Evolutionary conservation across 805 yeast species (phyloP), one percentile per base, ranked within the genome.

Genomic region (Wickerhamiella cacticola): DNA sequence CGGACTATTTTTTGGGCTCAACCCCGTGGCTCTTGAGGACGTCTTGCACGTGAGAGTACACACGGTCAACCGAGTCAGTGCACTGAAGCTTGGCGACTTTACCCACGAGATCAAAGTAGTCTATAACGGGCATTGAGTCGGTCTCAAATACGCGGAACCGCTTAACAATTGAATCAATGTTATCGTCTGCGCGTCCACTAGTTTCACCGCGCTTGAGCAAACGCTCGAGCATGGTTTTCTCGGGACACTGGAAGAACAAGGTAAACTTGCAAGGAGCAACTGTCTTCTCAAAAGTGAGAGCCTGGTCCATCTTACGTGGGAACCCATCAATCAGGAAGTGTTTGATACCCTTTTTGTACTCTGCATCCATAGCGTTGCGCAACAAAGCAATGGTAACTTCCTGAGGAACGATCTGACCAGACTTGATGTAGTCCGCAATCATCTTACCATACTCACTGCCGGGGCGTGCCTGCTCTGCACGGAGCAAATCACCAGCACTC

Each of bases 261-360:
- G 69, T 64, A 51, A 67, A 63, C 50, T 60, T 60, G 9, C 64
- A 58, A n/a, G 57, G 63, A 3, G 67, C 68, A 13, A 68, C 66
- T 63, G 60, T 76, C 69, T 82, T 77, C 67, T 89, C 97, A 63
- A 89, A 89, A n/a, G 89, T 82, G 35, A 82, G 51, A 0, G 97
- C 97, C 69, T 89, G 98, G 66, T 92, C 97, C 96, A 92, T 89
- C 63, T 88, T 86, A 63, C 97, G 76, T 43, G 98, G 98, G 74
- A 92, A 89, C 0, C 98, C 98, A 63, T 89, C 98, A 46, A 89
- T 79, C 58, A 89, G 69, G 63, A 88, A 89, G 56, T 77, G 77
- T 24, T 36, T 24, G 46, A 71, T 72, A 9, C 71, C 70, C 13
- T 82, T 80, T n/a, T 69, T 59, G 43, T 56, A 52, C 15, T 49